Evolutionary conservation across 2,329 filamentous ascomycete genomes (phyloP).

Genomic region (Plenodomus lindquistii): DNA sequence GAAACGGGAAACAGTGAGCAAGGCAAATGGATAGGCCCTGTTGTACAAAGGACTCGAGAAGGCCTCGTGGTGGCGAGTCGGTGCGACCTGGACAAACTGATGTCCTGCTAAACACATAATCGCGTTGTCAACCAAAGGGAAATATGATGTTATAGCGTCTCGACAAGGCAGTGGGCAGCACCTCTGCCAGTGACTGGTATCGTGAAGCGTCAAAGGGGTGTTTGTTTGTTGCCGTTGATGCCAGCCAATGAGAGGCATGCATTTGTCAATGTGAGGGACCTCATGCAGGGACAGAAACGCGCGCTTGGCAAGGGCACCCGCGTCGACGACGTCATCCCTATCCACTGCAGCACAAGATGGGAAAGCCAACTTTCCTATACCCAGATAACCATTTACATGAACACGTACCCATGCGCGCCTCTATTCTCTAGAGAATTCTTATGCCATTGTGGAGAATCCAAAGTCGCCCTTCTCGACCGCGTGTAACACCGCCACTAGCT

Average conservation of each 20-base stretch:
- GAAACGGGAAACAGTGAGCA: neutral
- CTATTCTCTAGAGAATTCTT: neutral
- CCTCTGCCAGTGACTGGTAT: neutral
- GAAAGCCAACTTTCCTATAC: too few relatives aligned
- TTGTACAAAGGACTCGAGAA: neutral
- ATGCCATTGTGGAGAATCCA: neutral
- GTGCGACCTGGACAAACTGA: neutral
- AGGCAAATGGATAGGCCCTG: neutral
- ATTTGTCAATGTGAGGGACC: neutral
- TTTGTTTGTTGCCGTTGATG: neutral
- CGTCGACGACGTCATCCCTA: neutral
- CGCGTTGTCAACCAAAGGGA: neutral
- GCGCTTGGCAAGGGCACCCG: neutral
- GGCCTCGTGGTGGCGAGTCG: neutral
- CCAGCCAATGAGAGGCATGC: neutral
- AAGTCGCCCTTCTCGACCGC: neutral
- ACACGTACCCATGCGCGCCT: too few relatives aligned
- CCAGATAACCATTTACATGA: too few relatives aligned
- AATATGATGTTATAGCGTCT: neutral
- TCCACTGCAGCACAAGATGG: neutral
- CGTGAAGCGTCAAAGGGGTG: neutral
- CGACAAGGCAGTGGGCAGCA: neutral
- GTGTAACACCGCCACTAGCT: neutral
- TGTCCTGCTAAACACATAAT: neutral
- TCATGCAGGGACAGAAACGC: neutral